Evolutionary conservation across 345 rosid genomes (phyloP).

Genomic region (Syzygium jambos): DNA sequence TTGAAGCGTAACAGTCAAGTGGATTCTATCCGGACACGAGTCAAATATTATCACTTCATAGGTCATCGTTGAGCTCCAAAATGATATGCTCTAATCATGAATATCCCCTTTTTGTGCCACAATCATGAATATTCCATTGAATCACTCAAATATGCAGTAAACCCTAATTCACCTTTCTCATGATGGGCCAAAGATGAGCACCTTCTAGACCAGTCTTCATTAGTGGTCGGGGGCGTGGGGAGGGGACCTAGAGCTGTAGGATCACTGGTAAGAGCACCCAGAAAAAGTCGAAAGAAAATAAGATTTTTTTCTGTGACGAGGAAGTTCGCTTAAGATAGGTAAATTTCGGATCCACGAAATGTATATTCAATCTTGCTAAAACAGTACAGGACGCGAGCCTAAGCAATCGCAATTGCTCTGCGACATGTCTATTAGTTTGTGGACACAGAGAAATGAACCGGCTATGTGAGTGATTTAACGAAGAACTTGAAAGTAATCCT

Average conservation of each 20-base stretch:
- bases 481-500: background rate
- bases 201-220: background rate
- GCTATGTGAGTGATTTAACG: background rate
- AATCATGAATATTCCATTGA: background rate
- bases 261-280: background rate
- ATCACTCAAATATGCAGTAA: background rate
- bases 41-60: background rate
- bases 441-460: background rate
- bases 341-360: background rate
- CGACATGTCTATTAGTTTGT: background rate
- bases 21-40: accelerated
- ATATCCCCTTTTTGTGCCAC: background rate
- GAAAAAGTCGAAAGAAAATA: background rate
- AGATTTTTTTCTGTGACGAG: background rate
- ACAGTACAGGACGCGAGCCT: background rate
- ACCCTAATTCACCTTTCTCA: background rate
- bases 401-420: background rate
- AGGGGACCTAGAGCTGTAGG: background rate
- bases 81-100: background rate
- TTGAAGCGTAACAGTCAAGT: background rate
- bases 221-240: background rate
- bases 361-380: background rate
- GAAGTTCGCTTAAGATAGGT: background rate
- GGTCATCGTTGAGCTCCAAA: background rate
- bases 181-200: background rate